Conservation (phyloP, 1,284 basidiomycete genomes). For the Tilletia horrida region DNA sequence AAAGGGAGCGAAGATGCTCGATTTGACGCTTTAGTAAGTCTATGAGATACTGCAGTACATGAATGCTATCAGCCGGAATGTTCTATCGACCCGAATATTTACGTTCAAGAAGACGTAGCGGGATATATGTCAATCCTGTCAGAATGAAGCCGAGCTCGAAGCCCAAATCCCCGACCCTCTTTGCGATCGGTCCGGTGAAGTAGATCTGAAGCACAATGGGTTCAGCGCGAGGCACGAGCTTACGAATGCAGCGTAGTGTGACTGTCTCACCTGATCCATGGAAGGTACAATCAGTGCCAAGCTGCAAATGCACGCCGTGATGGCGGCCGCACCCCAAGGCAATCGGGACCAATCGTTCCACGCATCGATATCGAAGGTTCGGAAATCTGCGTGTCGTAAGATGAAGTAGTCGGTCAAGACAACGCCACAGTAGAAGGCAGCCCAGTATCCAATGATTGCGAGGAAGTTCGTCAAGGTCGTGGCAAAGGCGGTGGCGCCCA, state of each 20-base stretch:
- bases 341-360: conserved; percentile 62
- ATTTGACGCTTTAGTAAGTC: no score
- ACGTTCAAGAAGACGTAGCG: conserved; percentile 49
- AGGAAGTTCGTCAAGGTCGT: conserved; percentile 62
- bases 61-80: no score
- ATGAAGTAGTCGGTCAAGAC: conserved; percentile 64
- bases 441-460: conserved; percentile 67
- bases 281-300: conserved; percentile 49
- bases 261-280: conserved; percentile 47
- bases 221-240: background rate
- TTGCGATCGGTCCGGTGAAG: conserved; percentile 49
- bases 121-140: conserved; percentile 46
- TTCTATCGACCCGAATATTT: conserved; percentile 32
- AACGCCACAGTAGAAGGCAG: conserved; percentile 64
- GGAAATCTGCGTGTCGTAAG: conserved; percentile 59
- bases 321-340: conserved; percentile 62
- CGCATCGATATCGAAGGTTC: conserved; percentile 62
- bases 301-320: conserved; percentile 38
- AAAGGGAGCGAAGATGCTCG: no score
- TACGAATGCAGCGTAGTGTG: conserved; percentile 21
- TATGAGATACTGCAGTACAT: no score
- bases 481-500: conserved; percentile 65
- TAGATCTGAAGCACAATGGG: conserved; percentile 30
- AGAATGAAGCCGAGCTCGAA: conserved; percentile 55
- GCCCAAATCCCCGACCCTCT: conserved; percentile 52